Base-by-base conservation (phyloP, 2,329 filamentous ascomycete genomes). In the Neospermospora avenae region DNA sequence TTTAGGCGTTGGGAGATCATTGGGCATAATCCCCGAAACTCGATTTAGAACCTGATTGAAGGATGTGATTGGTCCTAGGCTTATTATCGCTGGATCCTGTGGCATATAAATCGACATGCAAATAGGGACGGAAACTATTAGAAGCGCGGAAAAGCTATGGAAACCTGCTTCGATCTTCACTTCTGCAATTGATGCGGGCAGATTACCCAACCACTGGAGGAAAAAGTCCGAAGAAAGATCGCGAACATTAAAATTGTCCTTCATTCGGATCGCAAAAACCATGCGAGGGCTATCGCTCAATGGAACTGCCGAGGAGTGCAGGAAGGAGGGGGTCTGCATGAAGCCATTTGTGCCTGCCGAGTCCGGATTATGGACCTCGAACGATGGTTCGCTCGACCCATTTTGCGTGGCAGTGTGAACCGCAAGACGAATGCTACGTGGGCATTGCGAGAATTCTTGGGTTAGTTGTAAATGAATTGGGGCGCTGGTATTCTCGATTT, bases 101-200 rank as follows among this genome's bases (percentile, higher is more conserved):
- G 55, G 62, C 31, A 69, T 62, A 48, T 68, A 69, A n/a, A 66
- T 67, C 10, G 65, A 66, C 57, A 69, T 61, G 46, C 63, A 63
- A 7, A 67, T 63, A 14, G 67, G 66, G 16, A 68, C 55, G 8
- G 67, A 69, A 5, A 68, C 63, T 28, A 69, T 67, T 1, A 69
- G 59, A 8, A 69, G 55, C 16, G 64, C 63, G 2, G 67, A 63
- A 31, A 61, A 62, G 39, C 63, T 67, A 18, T 65, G 63, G 45
- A 66, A 67, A 4, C 59, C 65, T 14, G 65, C 67, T 60, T 68
- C 67, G 34, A 68, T 63, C 13, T 65, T 69, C 14, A 69, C 65
- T 37, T 67, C 65, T 25, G 64, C 62, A 3, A 63, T 55, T 5
- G 63, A 54, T 22, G 61, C 46, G 10, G 67, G 65, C 6, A 68